Evolutionary conservation across 2,329 filamentous ascomycete species (phyloP), one percentile per base, ranked within the genome.

Genomic region (Aureobasidium uvarum): DNA sequence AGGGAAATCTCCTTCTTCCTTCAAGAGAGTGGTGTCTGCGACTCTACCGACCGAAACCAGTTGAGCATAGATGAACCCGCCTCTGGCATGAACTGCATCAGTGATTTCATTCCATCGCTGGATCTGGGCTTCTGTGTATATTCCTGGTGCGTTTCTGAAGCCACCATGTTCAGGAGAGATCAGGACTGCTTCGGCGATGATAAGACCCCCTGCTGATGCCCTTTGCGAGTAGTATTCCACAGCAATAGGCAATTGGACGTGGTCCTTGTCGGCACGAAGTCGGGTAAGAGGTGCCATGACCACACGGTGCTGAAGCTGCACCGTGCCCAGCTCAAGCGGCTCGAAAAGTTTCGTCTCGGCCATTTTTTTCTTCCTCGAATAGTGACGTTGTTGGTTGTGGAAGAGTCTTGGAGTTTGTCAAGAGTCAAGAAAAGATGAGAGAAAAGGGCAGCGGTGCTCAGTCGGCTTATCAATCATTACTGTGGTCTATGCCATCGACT

Each of bases 71-170:
- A 89, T 85, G 71, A 80, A 85, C 14, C 80, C 82, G 4, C 83
- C 84, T 70, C 87, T 87, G 23, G 78, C 78, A 72, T 91, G 88
- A 0, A 90, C 85, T 0, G 83, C 84, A 38, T 85, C 81, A 2
- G 84, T 86, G 48, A 90, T 77, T 13, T 80, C 75, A 67, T 81
- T 84, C 88, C 87, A 90, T 0, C 78, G 82, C 1, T 78, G 79
- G 43, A 87, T 79, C 66, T 89, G 85, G n/a, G 78, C 80, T 0
- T 80, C 74, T 18, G 72, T 83, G 71, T 79, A 87, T 70, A 87
- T 85, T 28, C 85, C 85, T 0, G 87, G 85, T 1, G 82, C 78
- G 67, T 84, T 82, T 39, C 75, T 74, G 68, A 79, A 81, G 41
- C 82, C 79, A 51, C 81, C 81, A 43, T 76, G 79, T 68, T 78